Conservation (phyloP, 306 rosid species). For the Quercus parvula region DNA sequence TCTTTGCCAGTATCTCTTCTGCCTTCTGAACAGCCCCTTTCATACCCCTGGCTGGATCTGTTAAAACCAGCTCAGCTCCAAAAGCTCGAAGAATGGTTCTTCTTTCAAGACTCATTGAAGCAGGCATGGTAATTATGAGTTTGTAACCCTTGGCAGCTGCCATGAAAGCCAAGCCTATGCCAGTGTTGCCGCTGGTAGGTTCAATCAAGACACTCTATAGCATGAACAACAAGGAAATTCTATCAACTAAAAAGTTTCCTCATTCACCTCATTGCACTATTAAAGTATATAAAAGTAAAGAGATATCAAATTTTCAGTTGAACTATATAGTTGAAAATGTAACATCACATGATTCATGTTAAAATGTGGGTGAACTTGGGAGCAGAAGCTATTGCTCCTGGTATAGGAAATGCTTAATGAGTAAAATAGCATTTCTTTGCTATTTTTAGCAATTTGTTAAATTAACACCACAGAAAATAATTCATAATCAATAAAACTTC, state of each 20-base stretch:
- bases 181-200: slow-evolving; percentile 93
- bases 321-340: neutral
- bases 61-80: slow-evolving; percentile 87
- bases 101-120: slow-evolving; percentile 91
- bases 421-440: neutral
- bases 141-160: slow-evolving; percentile 92
- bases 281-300: neutral
- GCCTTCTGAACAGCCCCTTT: slow-evolving; percentile 89
- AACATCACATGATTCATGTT: neutral
- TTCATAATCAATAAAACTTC: neutral
- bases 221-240: slow-evolving; percentile 14
- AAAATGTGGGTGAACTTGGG: neutral
- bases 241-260: slow-evolving; percentile 12
- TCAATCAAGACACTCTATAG: slow-evolving; percentile 76
- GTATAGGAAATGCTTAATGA: neutral
- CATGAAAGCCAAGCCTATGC: slow-evolving; percentile 89
- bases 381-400: neutral
- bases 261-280: neutral
- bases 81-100: slow-evolving; percentile 81
- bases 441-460: neutral
- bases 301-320: neutral
- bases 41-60: slow-evolving; percentile 90
- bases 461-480: neutral
- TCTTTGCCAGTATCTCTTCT: slow-evolving; percentile 67
- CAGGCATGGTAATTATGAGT: slow-evolving; percentile 82